These are phyloP conservation scores for Mucor irregularis DNA, from an alignment of 371 early-diverging fungal genomes.

Conservation along the genomic window DNA sequence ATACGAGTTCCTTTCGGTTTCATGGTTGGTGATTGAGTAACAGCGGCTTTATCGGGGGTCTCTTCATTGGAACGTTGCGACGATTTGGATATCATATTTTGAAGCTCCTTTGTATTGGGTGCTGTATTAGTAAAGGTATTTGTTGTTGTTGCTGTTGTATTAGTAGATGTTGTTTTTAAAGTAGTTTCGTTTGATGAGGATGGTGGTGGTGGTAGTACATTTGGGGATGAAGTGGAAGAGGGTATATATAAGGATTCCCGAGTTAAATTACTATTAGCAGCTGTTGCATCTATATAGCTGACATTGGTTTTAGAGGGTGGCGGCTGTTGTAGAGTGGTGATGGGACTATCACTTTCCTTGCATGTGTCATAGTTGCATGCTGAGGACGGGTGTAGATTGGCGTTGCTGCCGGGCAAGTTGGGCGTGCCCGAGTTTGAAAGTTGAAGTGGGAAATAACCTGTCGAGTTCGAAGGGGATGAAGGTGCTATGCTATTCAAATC, in stretches of 20 bases:
- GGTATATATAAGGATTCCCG: too few relatives aligned
- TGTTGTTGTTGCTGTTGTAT: background rate
- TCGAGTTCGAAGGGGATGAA: constrained; percentile 5
- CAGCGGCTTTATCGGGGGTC: background rate
- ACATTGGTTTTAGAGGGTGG: too few relatives aligned
- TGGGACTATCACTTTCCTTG: too few relatives aligned
- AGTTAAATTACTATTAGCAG: too few relatives aligned
- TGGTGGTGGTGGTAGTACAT: background rate
- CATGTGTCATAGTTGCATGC: too few relatives aligned
- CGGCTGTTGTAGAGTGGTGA: too few relatives aligned
- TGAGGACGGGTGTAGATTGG: too few relatives aligned
- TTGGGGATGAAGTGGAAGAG: too few relatives aligned
- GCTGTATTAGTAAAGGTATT: constrained; percentile 4
- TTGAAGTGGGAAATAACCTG: background rate
- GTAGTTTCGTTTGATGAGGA: too few relatives aligned
- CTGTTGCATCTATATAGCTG: too few relatives aligned
- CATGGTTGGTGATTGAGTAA: background rate
- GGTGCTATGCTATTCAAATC: background rate
- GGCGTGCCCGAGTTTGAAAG: too few relatives aligned
- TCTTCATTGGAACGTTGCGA: background rate
- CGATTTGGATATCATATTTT: constrained; percentile 5
- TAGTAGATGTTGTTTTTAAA: background rate
- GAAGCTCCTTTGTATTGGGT: constrained; percentile 7
- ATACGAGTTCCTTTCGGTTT: background rate
- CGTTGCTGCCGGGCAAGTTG: background rate